Base-by-base conservation (phyloP, 2,329 filamentous ascomycete genomes). In the Cladophialophora immunda region DNA sequence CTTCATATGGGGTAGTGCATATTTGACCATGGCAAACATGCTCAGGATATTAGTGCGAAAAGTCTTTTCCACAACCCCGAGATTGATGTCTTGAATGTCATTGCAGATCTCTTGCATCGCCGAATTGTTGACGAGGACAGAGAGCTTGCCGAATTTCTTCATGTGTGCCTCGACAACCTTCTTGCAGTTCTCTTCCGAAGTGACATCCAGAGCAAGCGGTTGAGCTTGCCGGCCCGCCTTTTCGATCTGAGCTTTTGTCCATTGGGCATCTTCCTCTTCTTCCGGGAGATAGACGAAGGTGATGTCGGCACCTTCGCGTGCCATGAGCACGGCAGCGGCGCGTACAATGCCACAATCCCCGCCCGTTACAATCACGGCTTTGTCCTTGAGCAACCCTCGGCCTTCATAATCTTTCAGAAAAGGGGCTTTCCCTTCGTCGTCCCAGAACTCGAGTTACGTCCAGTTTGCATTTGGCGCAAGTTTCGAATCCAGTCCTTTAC, bases 11-110 rank as follows among this genome's bases (percentile, higher is more conserved):
- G 82, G 82, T 7, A 88, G 74, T 0, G 85, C 80, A 67, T 82
- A 87, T 73, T 88, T 88, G 4, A 84, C 84, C 67, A 88, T 78
- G n/a, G 85, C 85, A 72, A 89, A 86, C 79, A 87, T 87, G 62
- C 84, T 81, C 8, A 87, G 71, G 34, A 88, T 84, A 67, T 88
- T 88, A 67, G 80, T 83, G 53, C 81, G 81, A 79, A 88, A 89
- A 0, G 83, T 85, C 69, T 82, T 84, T 68, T 87, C 83, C 0
- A 88, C 84, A 0, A 81, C 77, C 15, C 84, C 80, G 0, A 89
- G 79, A 72, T 87, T 81, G 34, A 86, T 86, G 1, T 86, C 80
- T 59, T 78, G 77, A 27, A 85, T 79, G 57, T 86, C 80, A 2
- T 81, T 72, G 71, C 80, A 84, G 74, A 82, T 81, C 50, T 83